Conservation (phyloP, 225 moss, liverwort and hornwort genomes). For the Bryum argenteum region DNA sequence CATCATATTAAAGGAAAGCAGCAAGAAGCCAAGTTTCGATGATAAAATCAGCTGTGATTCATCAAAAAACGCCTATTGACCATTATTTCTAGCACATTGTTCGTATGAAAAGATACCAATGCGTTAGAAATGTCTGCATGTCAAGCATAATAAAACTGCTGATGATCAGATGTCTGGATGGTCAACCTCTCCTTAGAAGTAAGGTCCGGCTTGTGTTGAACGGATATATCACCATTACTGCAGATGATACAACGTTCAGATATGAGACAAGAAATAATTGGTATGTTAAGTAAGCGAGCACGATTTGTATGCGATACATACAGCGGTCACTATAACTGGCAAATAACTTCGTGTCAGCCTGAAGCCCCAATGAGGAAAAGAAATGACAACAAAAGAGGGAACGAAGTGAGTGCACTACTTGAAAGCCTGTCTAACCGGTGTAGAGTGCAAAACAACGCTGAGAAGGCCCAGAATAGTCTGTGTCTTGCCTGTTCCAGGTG, state of each 20-base stretch:
- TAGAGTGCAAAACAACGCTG: constrained; percentile 92
- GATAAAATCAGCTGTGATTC: constrained; percentile 13
- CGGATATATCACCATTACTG: constrained; percentile 69
- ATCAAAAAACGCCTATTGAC: constrained; percentile 18
- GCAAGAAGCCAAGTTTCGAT: constrained; percentile 25
- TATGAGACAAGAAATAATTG: background rate
- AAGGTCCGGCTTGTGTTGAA: constrained; percentile 69
- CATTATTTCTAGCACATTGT: constrained; percentile 7
- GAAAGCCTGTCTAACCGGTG: constrained; percentile 79
- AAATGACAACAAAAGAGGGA: constrained; percentile 14
- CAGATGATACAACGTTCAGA: constrained; percentile 31
- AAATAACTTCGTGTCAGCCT: constrained; percentile 2
- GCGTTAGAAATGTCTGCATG: constrained; percentile 12
- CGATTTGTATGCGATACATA: constrained; percentile 1
- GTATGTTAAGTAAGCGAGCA: background rate
- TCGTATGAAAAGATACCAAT: constrained; percentile 2
- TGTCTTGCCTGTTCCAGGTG: constrained; percentile 99
- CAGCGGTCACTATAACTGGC: constrained; percentile 12
- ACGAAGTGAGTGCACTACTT: constrained; percentile 68
- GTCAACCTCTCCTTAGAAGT: constrained; percentile 52
- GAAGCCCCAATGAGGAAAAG: constrained; percentile 12
- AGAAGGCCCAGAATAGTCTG: constrained; percentile 98
- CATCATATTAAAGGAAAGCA: constrained; percentile 27
- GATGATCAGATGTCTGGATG: constrained; percentile 23
- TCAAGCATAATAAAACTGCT: constrained; percentile 20